Evolutionary conservation across 164 flowering plant species (phyloP).

Genomic region (Vitis amurensis): DNA sequence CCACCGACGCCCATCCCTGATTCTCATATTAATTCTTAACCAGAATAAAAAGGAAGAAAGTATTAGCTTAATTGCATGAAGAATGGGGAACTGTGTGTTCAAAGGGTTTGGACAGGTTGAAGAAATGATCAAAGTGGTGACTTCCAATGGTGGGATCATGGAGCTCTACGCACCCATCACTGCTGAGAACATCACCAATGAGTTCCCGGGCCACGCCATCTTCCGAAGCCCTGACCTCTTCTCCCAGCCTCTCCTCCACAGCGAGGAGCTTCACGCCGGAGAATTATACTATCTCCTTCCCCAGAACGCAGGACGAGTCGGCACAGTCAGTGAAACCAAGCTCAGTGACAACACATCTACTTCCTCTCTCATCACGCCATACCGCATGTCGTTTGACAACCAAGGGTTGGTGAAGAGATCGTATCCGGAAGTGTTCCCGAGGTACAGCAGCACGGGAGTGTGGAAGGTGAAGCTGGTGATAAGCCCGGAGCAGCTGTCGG

Average conservation of each 20-base stretch:
- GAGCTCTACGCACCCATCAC: constrained; percentile 41
- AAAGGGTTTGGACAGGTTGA: constrained; percentile 18
- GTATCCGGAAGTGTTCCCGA: constrained; percentile 25
- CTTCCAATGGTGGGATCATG: constrained; percentile 39
- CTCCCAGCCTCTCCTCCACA: constrained; percentile 34
- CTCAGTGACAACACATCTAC: constrained; percentile 1
- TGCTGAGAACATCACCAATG: constrained; percentile 39
- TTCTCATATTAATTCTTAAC: neutral
- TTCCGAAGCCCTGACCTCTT: constrained; percentile 19
- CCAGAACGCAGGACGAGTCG: neutral
- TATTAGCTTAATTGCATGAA: neutral
- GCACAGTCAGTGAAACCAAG: neutral
- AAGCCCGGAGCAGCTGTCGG: constrained; percentile 39
- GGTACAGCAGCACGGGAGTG: constrained; percentile 26
- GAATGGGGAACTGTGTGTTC: constrained; percentile 47
- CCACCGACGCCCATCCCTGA: neutral
- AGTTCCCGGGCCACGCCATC: constrained; percentile 44
- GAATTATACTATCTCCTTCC: constrained; percentile 43
- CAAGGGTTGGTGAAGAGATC: constrained; percentile 11
- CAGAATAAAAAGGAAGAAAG: neutral
- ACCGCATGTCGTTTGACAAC: constrained; percentile 32
- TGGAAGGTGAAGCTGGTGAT: constrained; percentile 54
- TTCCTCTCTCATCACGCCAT: constrained; percentile 15
- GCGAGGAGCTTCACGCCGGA: constrained; percentile 32
- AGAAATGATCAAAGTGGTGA: constrained; percentile 34